Conservation (phyloP, 2,329 filamentous ascomycete genomes). For the Oidium heveae region DNA sequence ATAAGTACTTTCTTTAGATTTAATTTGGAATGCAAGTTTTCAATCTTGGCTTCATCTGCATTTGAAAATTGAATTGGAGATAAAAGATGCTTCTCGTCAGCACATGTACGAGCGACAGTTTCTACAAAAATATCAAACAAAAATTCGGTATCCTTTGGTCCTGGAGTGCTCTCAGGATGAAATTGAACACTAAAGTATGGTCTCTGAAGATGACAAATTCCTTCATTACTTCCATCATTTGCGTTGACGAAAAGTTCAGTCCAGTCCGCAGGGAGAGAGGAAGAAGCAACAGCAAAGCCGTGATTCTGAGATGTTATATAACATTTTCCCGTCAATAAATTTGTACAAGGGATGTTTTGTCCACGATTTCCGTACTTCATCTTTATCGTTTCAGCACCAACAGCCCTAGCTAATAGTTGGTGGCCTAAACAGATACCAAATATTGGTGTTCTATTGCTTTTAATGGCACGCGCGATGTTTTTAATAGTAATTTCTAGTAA, state of each 20-base stretch:
- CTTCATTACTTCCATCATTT: conserved; percentile 95
- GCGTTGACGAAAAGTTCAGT: conserved; percentile 91
- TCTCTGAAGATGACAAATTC: conserved; percentile 63
- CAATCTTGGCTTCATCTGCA: conserved; percentile 56
- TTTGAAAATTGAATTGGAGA: conserved; percentile 70
- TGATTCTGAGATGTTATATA: conserved; percentile 99
- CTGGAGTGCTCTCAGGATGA: conserved; percentile 90
- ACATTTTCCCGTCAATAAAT: conserved; percentile 81
- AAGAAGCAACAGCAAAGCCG: conserved; percentile 74
- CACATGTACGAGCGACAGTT: conserved; percentile 49
- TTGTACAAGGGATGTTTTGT: conserved; percentile 95
- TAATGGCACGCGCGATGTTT: conserved; percentile 51
- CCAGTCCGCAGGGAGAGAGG: conserved; percentile 55
- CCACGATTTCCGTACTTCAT: conserved; percentile 99
- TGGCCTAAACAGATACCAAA: conserved; percentile 95
- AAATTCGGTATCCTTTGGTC: conserved; percentile 85
- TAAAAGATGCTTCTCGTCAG: conserved; percentile 38
- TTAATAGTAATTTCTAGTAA: conserved; percentile 57
- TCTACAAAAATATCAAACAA: conserved; percentile 92
- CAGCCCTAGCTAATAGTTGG: conserved; percentile 70
- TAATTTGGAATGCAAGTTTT: conserved; percentile 49
- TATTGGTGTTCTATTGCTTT: conserved; percentile 60
- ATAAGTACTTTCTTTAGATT: conserved; percentile 85
- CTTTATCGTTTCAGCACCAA: conserved; percentile 67
- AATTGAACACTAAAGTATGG: conserved; percentile 99